These are phyloP conservation scores for Echinochloa phyllopogon DNA, from an alignment of 176 grass and related monocot species.

Conservation along the genomic window DNA sequence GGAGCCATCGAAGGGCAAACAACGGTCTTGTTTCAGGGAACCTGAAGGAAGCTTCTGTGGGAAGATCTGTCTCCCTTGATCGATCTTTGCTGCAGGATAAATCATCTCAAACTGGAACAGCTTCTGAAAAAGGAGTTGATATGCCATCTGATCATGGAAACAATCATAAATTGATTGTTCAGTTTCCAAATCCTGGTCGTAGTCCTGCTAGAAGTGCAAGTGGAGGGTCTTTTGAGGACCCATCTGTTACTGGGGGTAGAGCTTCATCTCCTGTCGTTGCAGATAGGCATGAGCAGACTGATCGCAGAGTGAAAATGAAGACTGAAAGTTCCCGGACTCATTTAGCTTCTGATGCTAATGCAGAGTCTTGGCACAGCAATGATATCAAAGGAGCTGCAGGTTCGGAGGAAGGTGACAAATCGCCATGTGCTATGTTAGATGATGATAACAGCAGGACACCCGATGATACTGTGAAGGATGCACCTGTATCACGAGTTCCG, in stretches of 20 bases:
- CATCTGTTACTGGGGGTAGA: constrained; percentile 57
- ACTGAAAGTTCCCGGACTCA: constrained; percentile 45
- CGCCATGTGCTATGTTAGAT: constrained; percentile 52
- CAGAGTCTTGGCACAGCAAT: constrained; percentile 61
- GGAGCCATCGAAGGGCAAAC: constrained; percentile 56
- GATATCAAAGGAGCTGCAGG: constrained; percentile 60
- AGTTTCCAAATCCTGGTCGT: constrained; percentile 69
- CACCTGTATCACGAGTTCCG: constrained; percentile 45
- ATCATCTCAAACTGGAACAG: constrained; percentile 56
- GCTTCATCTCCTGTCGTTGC: constrained; percentile 51
- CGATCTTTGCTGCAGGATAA: constrained; percentile 55
- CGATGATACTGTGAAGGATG: constrained; percentile 53
- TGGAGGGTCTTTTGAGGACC: constrained; percentile 67
- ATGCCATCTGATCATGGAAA: constrained; percentile 48
- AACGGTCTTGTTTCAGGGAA: constrained; percentile 63
- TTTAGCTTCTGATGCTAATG: constrained; percentile 58
- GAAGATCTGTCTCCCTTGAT: constrained; percentile 57
- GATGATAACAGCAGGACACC: constrained; percentile 55
- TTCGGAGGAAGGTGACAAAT: constrained; percentile 68
- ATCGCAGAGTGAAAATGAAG: constrained; percentile 65
- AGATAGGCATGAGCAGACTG: constrained; percentile 75
- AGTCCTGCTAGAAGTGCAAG: constrained; percentile 70
- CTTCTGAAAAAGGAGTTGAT: constrained; percentile 72
- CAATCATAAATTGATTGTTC: constrained; percentile 68
- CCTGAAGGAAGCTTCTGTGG: constrained; percentile 60